Evolutionary conservation across 2,329 filamentous ascomycete genomes (phyloP), one percentile per base, ranked within the genome.

Genomic region (Niveomyces coronatus): DNA sequence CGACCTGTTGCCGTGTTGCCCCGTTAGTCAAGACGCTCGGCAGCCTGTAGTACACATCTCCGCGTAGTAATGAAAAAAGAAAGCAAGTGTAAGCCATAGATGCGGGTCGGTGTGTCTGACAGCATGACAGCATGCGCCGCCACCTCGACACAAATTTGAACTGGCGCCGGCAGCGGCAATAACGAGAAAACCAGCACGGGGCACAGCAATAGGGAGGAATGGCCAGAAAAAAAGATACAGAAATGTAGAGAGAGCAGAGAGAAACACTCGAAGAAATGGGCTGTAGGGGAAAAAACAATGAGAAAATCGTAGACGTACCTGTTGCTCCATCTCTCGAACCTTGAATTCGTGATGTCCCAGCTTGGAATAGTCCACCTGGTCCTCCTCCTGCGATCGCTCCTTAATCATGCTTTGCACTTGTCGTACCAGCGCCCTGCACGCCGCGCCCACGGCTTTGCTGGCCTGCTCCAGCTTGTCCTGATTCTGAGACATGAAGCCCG

Each of bases 321-420:
- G 91, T 58, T 98, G 91, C 67, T 98, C 91, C 91, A 98, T 98
- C 67, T 98, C 88, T 51, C 82, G 76, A 36, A 95, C 87, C 73
- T 98, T 98, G 71, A 98, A 96, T 65, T 98, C 91, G 62, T 95
- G 89, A 22, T 82, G 79, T 45, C 85, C 88, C 32, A 98, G 67
- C 65, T 87, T 85, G 30, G 74, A 70, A 62, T 96, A 98, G 60
- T 98, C 91, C 16, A 93, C 78, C 35, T 74, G 69, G 39, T 94
- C 87, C 24, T 89, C 85, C 45, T 86, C 85, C 48, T 75, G 72
- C 56, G 85, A 79, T 53, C 85, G 79, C 61, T 93, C 82, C 56
- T 84, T 82, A 60, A 98, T 96, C 65, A 98, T 89, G 50, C 71
- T 76, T 66, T 96, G 91, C 20, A 98, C 91, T 62, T 96, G 91